A percentile compares a stretch with the other conserved stretches of the same genome.
Conservation (phyloP, 768 basidiomycete species). For the Inosperma sp. region DNA sequence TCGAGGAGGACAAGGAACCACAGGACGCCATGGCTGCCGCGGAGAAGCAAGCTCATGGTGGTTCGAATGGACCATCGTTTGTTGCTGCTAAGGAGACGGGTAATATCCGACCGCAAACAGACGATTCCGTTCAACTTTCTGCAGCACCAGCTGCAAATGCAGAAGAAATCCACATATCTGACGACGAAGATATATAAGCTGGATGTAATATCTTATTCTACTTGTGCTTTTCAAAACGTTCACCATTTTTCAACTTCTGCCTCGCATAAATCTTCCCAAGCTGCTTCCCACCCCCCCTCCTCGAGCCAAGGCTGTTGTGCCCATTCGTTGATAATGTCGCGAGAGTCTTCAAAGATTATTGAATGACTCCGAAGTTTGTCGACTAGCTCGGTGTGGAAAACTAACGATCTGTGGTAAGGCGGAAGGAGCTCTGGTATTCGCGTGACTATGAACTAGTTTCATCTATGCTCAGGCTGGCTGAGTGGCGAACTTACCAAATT, state of each 20-base stretch:
- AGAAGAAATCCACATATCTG: slow-evolving; percentile 87
- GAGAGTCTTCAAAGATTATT: slow-evolving; percentile 64
- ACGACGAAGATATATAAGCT: slow-evolving; percentile 64
- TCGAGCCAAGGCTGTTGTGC: slow-evolving; percentile 62
- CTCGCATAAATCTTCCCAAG: slow-evolving; percentile 75
- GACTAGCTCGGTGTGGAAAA: slow-evolving; percentile 51
- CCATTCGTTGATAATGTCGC: slow-evolving; percentile 61
- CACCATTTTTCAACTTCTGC: slow-evolving; percentile 74
- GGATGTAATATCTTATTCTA: too few relatives aligned
- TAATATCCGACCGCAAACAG: slow-evolving; percentile 37
- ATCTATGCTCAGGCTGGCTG: not conserved
- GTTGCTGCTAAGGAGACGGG: slow-evolving; percentile 66
- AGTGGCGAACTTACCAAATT: slow-evolving; percentile 51
- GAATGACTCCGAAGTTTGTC: slow-evolving; percentile 59
- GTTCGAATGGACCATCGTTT: slow-evolving; percentile 60
- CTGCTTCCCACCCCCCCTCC: slow-evolving; percentile 63
- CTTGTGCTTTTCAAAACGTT: too few relatives aligned
- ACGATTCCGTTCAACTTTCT: slow-evolving; percentile 24
- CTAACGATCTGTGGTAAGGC: slow-evolving; percentile 65
- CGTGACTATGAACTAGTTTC: slow-evolving; percentile 39
- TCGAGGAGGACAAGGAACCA: slow-evolving; percentile 41
- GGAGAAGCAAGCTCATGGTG: slow-evolving; percentile 55
- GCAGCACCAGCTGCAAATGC: slow-evolving; percentile 45
- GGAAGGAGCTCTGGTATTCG: slow-evolving; percentile 51
- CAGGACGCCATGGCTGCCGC: slow-evolving; percentile 86